Percentiles rank a stretch among this genome's conserved stretches.
These are phyloP conservation scores for Pleurotus sapidus DNA, from an alignment of 768 basidiomycete genomes.

Conservation along the genomic window DNA sequence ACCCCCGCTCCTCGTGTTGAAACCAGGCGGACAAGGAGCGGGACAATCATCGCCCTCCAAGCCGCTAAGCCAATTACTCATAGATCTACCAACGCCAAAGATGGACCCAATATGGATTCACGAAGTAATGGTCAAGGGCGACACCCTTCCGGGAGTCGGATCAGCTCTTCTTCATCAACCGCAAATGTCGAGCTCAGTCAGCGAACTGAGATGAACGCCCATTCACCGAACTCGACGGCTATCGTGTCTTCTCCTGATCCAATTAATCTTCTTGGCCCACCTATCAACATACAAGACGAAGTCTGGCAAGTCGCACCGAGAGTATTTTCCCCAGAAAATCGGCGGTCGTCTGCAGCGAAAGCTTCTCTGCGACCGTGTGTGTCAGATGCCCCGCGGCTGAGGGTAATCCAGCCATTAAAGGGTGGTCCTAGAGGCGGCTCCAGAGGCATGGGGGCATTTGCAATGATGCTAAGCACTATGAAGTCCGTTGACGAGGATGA, in stretches of 20 bases:
- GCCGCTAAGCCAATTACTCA: neutral
- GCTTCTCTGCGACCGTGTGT: neutral
- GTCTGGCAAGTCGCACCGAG: conserved; percentile 5
- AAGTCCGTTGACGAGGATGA: neutral
- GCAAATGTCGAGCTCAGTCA: too few relatives aligned
- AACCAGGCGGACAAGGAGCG: conserved; percentile 3
- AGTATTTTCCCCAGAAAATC: neutral
- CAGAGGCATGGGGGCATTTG: conserved; percentile 2
- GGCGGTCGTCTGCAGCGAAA: neutral
- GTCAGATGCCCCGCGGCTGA: neutral
- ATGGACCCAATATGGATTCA: too few relatives aligned
- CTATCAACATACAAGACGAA: conserved; percentile 1
- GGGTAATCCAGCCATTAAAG: neutral
- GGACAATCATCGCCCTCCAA: neutral
- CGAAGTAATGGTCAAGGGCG: too few relatives aligned
- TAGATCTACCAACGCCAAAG: neutral
- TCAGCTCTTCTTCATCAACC: too few relatives aligned
- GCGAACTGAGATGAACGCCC: too few relatives aligned
- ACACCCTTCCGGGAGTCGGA: too few relatives aligned
- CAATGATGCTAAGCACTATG: neutral
- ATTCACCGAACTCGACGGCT: neutral
- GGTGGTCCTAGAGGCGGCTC: conserved; percentile 1
- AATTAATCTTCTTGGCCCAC: neutral
- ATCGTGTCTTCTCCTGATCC: neutral
- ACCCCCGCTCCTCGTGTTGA: neutral